Evolutionary conservation across 2,329 filamentous ascomycete species (phyloP).

Genomic region (Fusarium poae): DNA sequence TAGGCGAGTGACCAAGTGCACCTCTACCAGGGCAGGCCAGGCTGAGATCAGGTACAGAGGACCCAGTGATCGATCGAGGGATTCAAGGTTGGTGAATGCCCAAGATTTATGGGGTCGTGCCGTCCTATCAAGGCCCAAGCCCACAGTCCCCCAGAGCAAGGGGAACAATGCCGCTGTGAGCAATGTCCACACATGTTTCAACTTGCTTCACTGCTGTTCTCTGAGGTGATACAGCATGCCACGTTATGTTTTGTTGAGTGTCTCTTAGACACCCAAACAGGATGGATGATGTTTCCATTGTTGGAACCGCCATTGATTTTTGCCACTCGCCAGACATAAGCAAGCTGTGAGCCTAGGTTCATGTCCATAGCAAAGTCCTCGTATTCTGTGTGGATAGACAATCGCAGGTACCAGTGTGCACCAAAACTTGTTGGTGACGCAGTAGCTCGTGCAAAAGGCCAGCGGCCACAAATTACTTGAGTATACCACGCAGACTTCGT

Average conservation of each 20-base stretch:
- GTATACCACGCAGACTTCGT: constrained; percentile 7
- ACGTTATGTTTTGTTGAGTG: constrained; percentile 30
- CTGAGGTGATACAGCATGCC: constrained; percentile 38
- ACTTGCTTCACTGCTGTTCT: constrained; percentile 31
- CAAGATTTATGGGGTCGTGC: constrained; percentile 40
- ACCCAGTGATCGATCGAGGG: constrained; percentile 44
- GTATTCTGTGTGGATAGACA: constrained; percentile 8
- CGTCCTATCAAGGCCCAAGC: constrained; percentile 43
- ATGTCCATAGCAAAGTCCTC: not conserved
- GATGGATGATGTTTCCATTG: constrained; percentile 31
- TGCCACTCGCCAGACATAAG: constrained; percentile 8
- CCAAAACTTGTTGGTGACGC: constrained; percentile 10
- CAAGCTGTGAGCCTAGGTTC: constrained; percentile 4
- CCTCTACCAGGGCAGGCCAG: constrained; percentile 24
- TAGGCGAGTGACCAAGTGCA: constrained; percentile 35
- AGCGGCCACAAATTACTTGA: constrained; percentile 2
- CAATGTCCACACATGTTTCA: constrained; percentile 47
- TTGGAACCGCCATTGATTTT: constrained; percentile 18
- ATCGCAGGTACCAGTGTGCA: constrained; percentile 15
- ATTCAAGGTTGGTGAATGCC: constrained; percentile 45
- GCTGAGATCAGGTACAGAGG: constrained; percentile 39
- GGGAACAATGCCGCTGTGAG: constrained; percentile 28
- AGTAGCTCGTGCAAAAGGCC: constrained; percentile 9
- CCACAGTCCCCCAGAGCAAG: constrained; percentile 27
- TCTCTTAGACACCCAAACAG: constrained; percentile 16